phyloP scores from a whole-genome alignment of 2,329 filamentous ascomycete genomes.

The Fusarium protoensiforme region DNA sequence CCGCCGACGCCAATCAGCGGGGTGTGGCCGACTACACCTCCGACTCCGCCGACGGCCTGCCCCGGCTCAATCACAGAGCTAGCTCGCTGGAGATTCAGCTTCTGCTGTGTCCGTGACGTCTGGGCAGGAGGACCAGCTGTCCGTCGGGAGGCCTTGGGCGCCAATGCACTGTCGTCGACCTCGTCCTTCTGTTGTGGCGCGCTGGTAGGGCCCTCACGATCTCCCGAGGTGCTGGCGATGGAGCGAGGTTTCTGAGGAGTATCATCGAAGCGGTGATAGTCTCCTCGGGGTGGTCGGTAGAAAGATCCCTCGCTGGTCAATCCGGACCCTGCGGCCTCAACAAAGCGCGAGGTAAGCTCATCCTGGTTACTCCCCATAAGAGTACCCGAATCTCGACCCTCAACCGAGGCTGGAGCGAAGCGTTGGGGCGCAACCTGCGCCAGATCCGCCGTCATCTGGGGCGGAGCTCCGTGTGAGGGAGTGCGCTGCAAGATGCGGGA shows the following conservation, averaged over 20 bases:
- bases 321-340: conserved; percentile 62
- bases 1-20: conserved; percentile 65
- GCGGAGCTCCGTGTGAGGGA: conserved; percentile 69
- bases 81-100: conserved; percentile 78
- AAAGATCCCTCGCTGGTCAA: conserved; percentile 64
- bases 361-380: conserved; percentile 52
- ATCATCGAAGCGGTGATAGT: conserved; percentile 47
- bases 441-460: conserved; percentile 71
- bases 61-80: conserved; percentile 77
- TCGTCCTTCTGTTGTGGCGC: conserved; percentile 44
- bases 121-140: conserved; percentile 58
- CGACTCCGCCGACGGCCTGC: conserved; percentile 53
- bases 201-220: conserved; percentile 39
- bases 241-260: conserved; percentile 56
- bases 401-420: conserved; percentile 47
- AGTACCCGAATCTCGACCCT: conserved; percentile 40
- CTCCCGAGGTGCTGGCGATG: conserved; percentile 48
- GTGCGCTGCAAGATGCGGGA: conserved; percentile 74
- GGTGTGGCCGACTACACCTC: conserved; percentile 55
- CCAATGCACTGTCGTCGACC: conserved; percentile 57
- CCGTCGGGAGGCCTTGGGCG: conserved; percentile 56
- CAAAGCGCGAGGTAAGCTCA: conserved; percentile 69
- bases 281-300: conserved; percentile 52
- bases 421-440: conserved; percentile 54
- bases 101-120: conserved; percentile 78